Evolutionary conservation across 2,329 filamentous ascomycete genomes (phyloP).

Genomic region (Coniochaeta sp.): DNA sequence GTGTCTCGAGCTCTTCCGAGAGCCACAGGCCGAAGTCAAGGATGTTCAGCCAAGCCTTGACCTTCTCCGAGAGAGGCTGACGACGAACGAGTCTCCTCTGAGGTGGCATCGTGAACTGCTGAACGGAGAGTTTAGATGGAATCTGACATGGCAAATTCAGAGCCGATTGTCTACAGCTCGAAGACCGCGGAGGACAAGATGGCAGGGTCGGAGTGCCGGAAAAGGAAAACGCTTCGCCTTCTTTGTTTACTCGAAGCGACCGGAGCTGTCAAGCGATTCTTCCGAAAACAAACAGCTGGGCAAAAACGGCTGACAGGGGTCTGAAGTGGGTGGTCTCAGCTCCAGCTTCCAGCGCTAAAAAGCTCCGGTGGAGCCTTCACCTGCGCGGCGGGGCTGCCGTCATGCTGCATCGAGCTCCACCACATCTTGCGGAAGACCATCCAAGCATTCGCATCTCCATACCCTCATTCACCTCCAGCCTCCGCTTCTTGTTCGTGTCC

Average conservation of each 20-base stretch:
- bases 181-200: neutral
- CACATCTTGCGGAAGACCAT: too few relatives aligned
- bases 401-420: neutral
- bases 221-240: neutral
- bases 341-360: neutral
- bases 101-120: conserved; percentile 32
- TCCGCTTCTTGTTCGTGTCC: neutral
- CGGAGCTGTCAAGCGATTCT: neutral
- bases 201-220: neutral
- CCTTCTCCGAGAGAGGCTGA: conserved; percentile 70
- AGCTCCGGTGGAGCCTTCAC: neutral
- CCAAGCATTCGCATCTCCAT: too few relatives aligned
- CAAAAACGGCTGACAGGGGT: too few relatives aligned
- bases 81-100: conserved; percentile 69
- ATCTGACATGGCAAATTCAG: neutral
- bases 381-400: neutral
- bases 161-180: neutral
- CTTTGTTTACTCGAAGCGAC: conserved; percentile 1
- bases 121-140: neutral
- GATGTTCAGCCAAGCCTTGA: conserved; percentile 74
- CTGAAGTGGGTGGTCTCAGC: neutral
- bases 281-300: neutral
- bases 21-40: conserved; percentile 87
- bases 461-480: too few relatives aligned
- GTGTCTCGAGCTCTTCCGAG: conserved; percentile 86